Evolutionary conservation across 352 stramenopile genomes (phyloP).

Genomic region (Pythium scleroteichum): DNA sequence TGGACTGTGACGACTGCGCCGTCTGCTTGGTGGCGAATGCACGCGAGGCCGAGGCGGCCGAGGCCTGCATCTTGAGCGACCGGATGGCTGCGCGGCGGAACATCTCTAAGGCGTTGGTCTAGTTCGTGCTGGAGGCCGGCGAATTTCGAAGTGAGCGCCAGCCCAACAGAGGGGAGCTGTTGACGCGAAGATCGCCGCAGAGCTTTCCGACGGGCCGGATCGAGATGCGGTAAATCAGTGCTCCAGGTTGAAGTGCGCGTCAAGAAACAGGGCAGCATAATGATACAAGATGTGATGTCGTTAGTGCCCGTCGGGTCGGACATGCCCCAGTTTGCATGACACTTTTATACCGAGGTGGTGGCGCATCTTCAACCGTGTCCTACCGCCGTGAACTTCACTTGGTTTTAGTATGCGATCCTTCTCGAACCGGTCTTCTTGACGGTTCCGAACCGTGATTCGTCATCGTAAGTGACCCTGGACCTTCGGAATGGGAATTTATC

Average conservation of each 20-base stretch:
- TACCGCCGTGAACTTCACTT: background rate
- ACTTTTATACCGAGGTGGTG: slow-evolving; percentile 11
- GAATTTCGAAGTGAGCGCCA: too few species aligned
- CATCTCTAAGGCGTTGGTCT: slow-evolving; percentile 27
- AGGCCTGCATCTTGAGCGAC: slow-evolving; percentile 43
- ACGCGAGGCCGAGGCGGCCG: slow-evolving; percentile 46
- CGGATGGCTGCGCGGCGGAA: slow-evolving; percentile 52
- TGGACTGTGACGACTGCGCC: slow-evolving; percentile 5
- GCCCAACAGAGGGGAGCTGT: background rate
- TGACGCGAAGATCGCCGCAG: slow-evolving; percentile 11
- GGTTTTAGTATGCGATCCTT: slow-evolving; percentile 13
- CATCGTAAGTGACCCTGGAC: slow-evolving; percentile 3
- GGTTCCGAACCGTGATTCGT: slow-evolving; percentile 5
- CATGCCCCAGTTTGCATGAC: background rate
- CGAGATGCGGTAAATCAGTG: background rate
- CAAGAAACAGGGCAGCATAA: background rate
- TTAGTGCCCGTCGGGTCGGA: slow-evolving; percentile 10
- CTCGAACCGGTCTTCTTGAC: slow-evolving; percentile 12
- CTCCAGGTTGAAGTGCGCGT: too few species aligned
- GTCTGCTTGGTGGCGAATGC: slow-evolving; percentile 42
- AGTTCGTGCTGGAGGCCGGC: too few species aligned
- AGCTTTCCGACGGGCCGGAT: slow-evolving; percentile 12
- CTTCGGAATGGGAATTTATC: slow-evolving; percentile 4
- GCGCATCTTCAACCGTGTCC: slow-evolving; percentile 19
- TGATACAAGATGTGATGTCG: background rate